Evolutionary conservation across 768 basidiomycete genomes (phyloP), one percentile per base, ranked within the genome.

Genomic region (Daedaleopsis nitida): DNA sequence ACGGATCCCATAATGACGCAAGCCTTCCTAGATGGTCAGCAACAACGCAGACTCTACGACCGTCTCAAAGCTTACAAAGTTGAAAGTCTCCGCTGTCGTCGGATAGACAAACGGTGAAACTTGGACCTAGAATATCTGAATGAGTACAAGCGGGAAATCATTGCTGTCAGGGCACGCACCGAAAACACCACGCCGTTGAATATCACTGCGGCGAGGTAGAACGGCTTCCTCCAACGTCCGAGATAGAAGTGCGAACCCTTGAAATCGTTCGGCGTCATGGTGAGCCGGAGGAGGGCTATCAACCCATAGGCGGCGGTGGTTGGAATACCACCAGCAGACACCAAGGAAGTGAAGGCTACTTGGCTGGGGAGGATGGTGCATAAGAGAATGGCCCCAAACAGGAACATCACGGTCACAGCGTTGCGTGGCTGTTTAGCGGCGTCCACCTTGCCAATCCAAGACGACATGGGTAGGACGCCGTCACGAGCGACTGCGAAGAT

Each of bases 401-500:
- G 69, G 69, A 85, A 91, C 71, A 96, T 95, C 67, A 96, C 87
- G 3, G 92, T 92, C 17, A 96, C 87, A 13, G 94, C 94, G 70
- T 94, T 88, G 57, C 78, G 82, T 0, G 94, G 94, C 67, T 95
- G 91, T 1, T 91, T 88, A 16, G 81, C 74, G 0, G 73, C 64
- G 52, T 90, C 86, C 44, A 96, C 90, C 61, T 80, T 75, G 47
- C 91, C 86, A 55, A 97, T 89, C 94, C 94, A 96, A 13, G 76
- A 61, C 0, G 91, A 94, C 50, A 91, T 71, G 0, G 95, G 94
- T 12, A 97, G 78, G 0, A 96, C 92, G 32, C 94, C 94, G 67
- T 97, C 95, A 55, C 95, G 88, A n/a, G 94, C 94, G 48, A 97
- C 90, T 10, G 94, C 95, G 69, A 91, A 97, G 43, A 97, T 82